phyloP scores from a whole-genome alignment of 768 basidiomycete species.

The Podaxis carcinomalis region DNA sequence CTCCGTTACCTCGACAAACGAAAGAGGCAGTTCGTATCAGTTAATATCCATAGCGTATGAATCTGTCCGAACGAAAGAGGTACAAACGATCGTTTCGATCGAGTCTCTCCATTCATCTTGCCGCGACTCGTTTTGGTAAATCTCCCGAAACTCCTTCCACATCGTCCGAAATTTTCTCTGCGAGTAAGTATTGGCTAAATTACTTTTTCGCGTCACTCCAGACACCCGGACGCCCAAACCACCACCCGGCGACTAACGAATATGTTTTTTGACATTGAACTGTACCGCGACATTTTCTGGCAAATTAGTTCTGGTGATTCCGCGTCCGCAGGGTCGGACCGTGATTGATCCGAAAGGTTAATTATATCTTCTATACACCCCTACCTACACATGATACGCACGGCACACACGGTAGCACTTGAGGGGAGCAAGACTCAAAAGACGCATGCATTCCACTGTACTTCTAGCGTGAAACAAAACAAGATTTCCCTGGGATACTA shows the following conservation, averaged over 20 bases:
- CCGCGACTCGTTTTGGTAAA: neutral
- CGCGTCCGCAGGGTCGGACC: neutral
- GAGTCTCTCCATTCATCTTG: neutral
- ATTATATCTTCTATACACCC: neutral
- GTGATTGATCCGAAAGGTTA: constrained; percentile 1
- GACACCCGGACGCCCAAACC: neutral
- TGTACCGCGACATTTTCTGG: neutral
- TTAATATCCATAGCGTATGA: neutral
- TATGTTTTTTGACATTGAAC: neutral
- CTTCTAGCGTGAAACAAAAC: neutral
- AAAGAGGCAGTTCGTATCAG: neutral
- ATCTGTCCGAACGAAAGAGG: neutral
- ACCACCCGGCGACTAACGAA: neutral
- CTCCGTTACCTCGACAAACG: neutral
- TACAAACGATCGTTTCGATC: neutral
- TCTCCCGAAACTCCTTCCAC: neutral
- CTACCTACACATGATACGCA: neutral
- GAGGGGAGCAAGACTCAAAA: neutral
- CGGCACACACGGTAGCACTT: neutral
- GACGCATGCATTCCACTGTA: neutral
- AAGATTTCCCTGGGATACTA: neutral
- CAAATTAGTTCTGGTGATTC: neutral
- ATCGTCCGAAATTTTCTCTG: neutral
- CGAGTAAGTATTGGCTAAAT: neutral
- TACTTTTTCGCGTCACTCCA: neutral